A percentile compares a stretch with the other conserved stretches of the same genome.
These are phyloP conservation scores for Boletus reticulatus DNA, from an alignment of 768 basidiomycete genomes.

Conservation along the genomic window DNA sequence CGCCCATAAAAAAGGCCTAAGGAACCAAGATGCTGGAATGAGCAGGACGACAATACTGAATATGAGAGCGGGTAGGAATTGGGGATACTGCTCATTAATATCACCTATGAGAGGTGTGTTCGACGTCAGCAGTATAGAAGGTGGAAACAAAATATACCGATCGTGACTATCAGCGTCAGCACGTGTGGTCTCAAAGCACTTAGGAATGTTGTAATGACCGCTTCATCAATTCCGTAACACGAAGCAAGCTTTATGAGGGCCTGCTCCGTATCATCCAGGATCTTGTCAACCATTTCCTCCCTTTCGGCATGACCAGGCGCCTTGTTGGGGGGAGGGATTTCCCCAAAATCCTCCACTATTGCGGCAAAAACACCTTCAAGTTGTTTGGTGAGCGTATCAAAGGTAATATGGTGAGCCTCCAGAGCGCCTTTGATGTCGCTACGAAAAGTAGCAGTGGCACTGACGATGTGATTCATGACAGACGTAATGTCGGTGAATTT, in stretches of 20 bases:
- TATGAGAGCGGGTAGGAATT: background rate
- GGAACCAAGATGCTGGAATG: conserved; percentile 14
- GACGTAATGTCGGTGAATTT: background rate
- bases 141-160: conserved; percentile 1
- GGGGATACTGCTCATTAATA: conserved; percentile 13
- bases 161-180: background rate
- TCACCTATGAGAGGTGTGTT: conserved; percentile 2
- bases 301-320: conserved; percentile 5
- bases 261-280: background rate
- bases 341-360: background rate
- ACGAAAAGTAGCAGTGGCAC: conserved; percentile 8
- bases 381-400: conserved; percentile 5
- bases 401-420: conserved; percentile 2
- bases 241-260: background rate
- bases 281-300: background rate
- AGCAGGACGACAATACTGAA: conserved; percentile 4
- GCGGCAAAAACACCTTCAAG: conserved; percentile 6
- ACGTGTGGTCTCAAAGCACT: background rate
- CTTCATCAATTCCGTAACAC: conserved; percentile 1
- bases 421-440: conserved; percentile 1
- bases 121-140: background rate
- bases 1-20: conserved; percentile 6
- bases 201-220: background rate
- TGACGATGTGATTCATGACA: conserved; percentile 8
- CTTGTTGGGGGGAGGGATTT: background rate